A percentile compares a stretch with the other conserved stretches of the same genome.
phyloP scores from a whole-genome alignment of 352 stramenopile genomes.

The Globisporangium radiosum region DNA sequence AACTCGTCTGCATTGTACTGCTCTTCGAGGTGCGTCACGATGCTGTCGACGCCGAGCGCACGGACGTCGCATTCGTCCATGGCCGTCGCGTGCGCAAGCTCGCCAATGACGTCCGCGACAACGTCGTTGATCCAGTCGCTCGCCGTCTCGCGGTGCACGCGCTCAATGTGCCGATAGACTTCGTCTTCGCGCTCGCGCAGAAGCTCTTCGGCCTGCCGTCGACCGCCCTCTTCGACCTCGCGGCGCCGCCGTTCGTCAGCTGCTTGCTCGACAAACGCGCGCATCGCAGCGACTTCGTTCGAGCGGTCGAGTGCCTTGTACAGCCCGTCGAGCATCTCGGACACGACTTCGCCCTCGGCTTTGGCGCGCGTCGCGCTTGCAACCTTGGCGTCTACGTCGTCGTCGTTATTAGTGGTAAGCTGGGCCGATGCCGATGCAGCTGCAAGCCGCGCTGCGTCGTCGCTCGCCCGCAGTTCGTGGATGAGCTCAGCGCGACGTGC shows the following conservation, averaged over 20 bases:
- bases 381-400: slow-evolving; percentile 40
- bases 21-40: slow-evolving; percentile 49
- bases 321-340: slow-evolving; percentile 85
- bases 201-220: slow-evolving; percentile 82
- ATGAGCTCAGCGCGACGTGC: slow-evolving; percentile 85
- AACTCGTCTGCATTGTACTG: slow-evolving; percentile 39
- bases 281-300: slow-evolving; percentile 71
- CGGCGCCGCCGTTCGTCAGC: slow-evolving; percentile 56
- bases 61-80: slow-evolving; percentile 48
- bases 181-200: slow-evolving; percentile 78
- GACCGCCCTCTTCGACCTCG: slow-evolving; percentile 83
- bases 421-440: slow-evolving; percentile 1
- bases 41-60: slow-evolving; percentile 29
- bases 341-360: slow-evolving; percentile 84
- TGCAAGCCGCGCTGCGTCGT: slow-evolving; percentile 28
- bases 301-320: slow-evolving; percentile 84
- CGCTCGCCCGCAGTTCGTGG: slow-evolving; percentile 75
- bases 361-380: slow-evolving; percentile 45
- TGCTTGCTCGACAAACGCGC: slow-evolving; percentile 63
- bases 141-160: slow-evolving; percentile 76
- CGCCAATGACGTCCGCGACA: slow-evolving; percentile 43
- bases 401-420: slow-evolving; percentile 3
- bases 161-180: slow-evolving; percentile 68
- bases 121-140: slow-evolving; percentile 65
- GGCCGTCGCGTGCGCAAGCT: slow-evolving; percentile 39